These are phyloP conservation scores for Schizophyllum commune DNA, from an alignment of 1,284 basidiomycete genomes.

Conservation along the genomic window DNA sequence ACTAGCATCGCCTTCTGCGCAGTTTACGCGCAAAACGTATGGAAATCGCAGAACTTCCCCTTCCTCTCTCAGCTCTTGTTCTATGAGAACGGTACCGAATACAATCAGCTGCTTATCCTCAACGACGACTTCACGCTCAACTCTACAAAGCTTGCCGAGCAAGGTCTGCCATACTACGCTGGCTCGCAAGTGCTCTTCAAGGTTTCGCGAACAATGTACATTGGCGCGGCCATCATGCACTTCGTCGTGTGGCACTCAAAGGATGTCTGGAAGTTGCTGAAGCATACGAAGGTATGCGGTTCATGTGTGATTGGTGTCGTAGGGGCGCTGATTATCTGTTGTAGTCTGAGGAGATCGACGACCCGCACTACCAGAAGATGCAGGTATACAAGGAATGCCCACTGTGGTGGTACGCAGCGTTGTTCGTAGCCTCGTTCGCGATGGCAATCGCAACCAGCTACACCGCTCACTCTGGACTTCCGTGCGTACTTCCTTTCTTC, in stretches of 20 bases:
- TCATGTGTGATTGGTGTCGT: no score
- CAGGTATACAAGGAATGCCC: conserved; percentile 49
- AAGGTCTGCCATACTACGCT: conserved; percentile 38
- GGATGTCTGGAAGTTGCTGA: conserved; percentile 24
- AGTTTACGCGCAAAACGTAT: conserved; percentile 19
- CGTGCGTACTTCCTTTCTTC: conserved; percentile 26
- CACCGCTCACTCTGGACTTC: conserved; percentile 41
- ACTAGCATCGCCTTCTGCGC: conserved; percentile 11
- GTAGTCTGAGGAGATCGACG: conserved; percentile 26
- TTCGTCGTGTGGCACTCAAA: conserved; percentile 44
- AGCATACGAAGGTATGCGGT: no score
- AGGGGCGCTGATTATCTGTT: not conserved
- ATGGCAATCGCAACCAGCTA: conserved; percentile 47
- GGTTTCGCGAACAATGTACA: conserved; percentile 30
- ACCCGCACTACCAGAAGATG: conserved; percentile 46
- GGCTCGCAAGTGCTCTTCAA: conserved; percentile 32
- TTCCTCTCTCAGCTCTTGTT: conserved; percentile 33
- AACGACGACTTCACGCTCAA: conserved; percentile 35
- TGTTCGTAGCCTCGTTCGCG: conserved; percentile 36
- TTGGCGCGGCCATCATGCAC: conserved; percentile 39
- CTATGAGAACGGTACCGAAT: conserved; percentile 25
- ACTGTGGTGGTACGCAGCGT: conserved; percentile 51
- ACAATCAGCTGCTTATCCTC: conserved; percentile 24
- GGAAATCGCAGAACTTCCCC: conserved; percentile 38
- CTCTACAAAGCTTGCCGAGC: conserved; percentile 26